Percentiles rank a stretch among this genome's conserved stretches.
Conservation (phyloP, 2,329 filamentous ascomycete genomes). For the Fusarium proliferatum region DNA sequence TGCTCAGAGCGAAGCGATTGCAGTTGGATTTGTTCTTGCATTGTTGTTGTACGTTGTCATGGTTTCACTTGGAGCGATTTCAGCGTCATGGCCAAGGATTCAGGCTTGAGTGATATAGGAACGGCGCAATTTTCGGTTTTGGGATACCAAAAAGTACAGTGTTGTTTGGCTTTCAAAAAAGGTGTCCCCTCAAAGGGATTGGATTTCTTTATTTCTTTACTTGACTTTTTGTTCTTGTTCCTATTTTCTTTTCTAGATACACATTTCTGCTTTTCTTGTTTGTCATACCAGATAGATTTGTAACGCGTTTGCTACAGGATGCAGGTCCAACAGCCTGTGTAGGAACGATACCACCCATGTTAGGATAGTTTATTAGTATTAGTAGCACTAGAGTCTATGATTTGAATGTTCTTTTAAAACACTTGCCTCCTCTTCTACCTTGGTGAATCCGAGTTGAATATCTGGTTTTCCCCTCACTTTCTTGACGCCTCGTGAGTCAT, state of each 20-base stretch:
- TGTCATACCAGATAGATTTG: constrained; percentile 41
- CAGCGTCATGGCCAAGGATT: constrained; percentile 31
- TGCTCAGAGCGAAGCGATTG: constrained; percentile 49
- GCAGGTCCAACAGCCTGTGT: constrained; percentile 40
- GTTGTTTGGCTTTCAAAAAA: constrained; percentile 35
- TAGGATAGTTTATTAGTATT: constrained; percentile 36
- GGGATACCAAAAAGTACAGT: constrained; percentile 43
- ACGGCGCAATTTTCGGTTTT: constrained; percentile 38
- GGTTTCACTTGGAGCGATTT: constrained; percentile 38
- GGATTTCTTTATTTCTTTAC: neutral
- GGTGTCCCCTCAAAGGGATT: constrained; percentile 15
- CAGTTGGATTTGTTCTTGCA: constrained; percentile 48
- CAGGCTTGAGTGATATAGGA: constrained; percentile 34
- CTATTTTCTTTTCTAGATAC: constrained; percentile 16
- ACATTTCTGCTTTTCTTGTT: constrained; percentile 23
- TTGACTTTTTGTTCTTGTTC: neutral
- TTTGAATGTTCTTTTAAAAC: constrained; percentile 11
- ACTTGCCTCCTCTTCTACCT: neutral
- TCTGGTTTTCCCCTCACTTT: neutral
- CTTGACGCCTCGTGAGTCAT: neutral
- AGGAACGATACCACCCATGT: constrained; percentile 40
- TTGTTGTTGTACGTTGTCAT: constrained; percentile 46
- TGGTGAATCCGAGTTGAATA: neutral
- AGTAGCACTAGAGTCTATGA: constrained; percentile 24
- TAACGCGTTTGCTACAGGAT: constrained; percentile 35